A percentile compares a stretch with the other conserved stretches of the same genome.
Conservation (phyloP, 164 flowering plant species). For the Vitis riparia region DNA sequence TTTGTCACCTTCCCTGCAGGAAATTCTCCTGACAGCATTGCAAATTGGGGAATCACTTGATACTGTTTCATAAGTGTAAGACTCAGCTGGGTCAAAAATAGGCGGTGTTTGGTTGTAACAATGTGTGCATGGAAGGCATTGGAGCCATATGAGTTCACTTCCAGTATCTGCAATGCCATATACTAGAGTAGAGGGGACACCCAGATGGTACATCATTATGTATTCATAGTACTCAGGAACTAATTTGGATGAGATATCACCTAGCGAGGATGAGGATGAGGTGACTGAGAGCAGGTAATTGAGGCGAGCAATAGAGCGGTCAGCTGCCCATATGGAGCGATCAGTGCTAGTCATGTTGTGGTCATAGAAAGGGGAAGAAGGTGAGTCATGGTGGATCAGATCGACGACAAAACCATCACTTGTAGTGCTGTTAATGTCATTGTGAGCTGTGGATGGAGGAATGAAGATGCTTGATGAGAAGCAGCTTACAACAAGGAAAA, state of each 20-base stretch:
- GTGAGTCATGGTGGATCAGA: no score
- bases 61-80: not conserved
- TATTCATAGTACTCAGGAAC: not conserved
- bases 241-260: not conserved
- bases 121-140: not conserved
- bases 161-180: conserved; percentile 4
- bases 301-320: conserved; percentile 5
- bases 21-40: no score
- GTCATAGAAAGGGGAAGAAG: no score
- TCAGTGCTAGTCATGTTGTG: not conserved
- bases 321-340: not conserved
- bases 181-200: not conserved
- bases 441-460: no score
- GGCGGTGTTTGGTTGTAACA: not conserved
- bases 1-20: not conserved
- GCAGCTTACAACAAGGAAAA: no score
- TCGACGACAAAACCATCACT: no score
- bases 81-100: not conserved
- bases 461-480: no score
- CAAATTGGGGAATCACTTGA: not conserved
- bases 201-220: not conserved
- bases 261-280: not conserved
- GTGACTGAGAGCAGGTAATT: not conserved
- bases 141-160: not conserved
- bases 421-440: no score